These are phyloP conservation scores for Brassica napus DNA, from an alignment of 345 rosid genomes.

Conservation along the genomic window DNA sequence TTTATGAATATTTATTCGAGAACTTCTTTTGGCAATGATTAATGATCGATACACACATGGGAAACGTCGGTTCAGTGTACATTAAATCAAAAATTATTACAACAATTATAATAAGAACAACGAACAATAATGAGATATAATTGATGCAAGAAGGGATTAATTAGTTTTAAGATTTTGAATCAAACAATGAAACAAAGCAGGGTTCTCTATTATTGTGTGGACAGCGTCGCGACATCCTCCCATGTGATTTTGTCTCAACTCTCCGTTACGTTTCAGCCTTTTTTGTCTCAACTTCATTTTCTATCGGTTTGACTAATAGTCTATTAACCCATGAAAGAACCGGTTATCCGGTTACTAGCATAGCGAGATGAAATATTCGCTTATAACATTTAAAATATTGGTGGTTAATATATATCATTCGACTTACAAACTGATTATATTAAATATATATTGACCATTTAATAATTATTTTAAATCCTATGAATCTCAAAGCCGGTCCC, in stretches of 20 bases:
- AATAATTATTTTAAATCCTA: no score
- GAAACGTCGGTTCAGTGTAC: constrained; percentile 17
- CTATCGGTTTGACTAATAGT: background rate
- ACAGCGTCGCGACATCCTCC: constrained; percentile 33
- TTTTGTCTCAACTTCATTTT: background rate
- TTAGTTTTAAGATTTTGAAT: background rate
- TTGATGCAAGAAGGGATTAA: constrained; percentile 20
- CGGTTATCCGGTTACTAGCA: no score
- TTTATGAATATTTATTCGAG: background rate
- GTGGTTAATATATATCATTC: no score
- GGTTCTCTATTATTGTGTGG: constrained; percentile 28
- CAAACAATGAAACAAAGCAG: constrained; percentile 4
- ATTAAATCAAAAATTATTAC: constrained; percentile 10
- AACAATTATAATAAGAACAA: constrained; percentile 18
- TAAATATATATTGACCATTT: no score
- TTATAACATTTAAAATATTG: no score
- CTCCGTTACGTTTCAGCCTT: constrained; percentile 17
- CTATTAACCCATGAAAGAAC: background rate
- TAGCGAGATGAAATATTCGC: no score
- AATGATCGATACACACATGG: constrained; percentile 25
- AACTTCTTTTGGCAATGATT: background rate
- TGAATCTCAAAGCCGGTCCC: no score
- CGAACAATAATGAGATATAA: constrained; percentile 25
- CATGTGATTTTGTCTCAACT: constrained; percentile 37
- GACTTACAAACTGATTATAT: no score